Evolutionary conservation across 805 yeast genomes (phyloP).

Genomic region (Lachancea meyersii): DNA sequence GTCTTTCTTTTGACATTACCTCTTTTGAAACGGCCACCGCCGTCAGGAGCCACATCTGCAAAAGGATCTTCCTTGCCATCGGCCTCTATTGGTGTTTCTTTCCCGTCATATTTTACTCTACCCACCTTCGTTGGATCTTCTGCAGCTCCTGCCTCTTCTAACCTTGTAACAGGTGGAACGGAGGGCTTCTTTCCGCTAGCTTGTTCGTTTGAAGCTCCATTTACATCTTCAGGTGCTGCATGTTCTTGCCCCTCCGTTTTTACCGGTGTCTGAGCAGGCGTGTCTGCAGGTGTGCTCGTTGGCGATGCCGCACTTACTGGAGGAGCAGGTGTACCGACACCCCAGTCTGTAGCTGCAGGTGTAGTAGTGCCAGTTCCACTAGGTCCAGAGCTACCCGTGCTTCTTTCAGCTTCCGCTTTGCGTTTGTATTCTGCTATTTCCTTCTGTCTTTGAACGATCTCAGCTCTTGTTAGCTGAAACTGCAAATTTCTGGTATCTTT

Average conservation of each 20-base stretch:
- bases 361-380: background rate
- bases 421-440: constrained; percentile 39
- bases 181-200: background rate
- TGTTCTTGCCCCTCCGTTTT: background rate
- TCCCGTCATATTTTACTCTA: constrained; percentile 36
- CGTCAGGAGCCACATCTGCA: constrained; percentile 86
- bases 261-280: constrained; percentile 1
- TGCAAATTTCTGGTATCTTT: constrained; percentile 91
- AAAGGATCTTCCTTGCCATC: constrained; percentile 34
- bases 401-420: constrained; percentile 34
- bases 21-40: constrained; percentile 66
- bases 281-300: background rate
- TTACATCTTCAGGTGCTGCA: background rate
- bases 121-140: constrained; percentile 37
- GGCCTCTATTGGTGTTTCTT: constrained; percentile 38
- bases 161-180: constrained; percentile 23
- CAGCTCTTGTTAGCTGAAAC: constrained; percentile 73
- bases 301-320: constrained; percentile 1
- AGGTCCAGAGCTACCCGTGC: constrained; percentile 12
- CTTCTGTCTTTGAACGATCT: constrained; percentile 56
- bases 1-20: constrained; percentile 70
- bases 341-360: background rate
- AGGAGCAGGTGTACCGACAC: background rate
- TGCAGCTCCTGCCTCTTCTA: constrained; percentile 35
- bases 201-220: background rate